Percentiles rank a stretch among this genome's conserved stretches.
Evolutionary conservation across 2,329 filamentous ascomycete species (phyloP).

Genomic region (Aspergillus viridinutans): DNA sequence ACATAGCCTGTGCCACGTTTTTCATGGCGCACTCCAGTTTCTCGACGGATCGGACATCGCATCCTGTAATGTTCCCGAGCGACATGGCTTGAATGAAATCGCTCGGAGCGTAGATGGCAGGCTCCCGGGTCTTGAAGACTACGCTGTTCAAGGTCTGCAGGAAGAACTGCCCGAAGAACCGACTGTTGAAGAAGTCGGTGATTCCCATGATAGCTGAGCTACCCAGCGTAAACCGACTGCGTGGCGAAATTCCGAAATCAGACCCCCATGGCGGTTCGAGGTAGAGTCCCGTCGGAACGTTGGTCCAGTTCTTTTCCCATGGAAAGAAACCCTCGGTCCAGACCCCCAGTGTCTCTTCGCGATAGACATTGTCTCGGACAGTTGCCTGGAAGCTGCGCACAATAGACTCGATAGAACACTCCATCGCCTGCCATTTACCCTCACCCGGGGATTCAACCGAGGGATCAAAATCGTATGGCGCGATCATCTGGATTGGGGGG

Average conservation of each 20-base stretch:
- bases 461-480: neutral
- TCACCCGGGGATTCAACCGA: neutral
- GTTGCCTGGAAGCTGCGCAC: neutral
- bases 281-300: neutral
- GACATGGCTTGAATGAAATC: conserved; percentile 1
- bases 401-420: neutral
- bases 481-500: neutral
- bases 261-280: neutral
- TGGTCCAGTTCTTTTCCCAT: neutral
- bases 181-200: neutral
- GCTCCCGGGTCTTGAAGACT: neutral
- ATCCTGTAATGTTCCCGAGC: neutral
- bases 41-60: neutral
- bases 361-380: neutral
- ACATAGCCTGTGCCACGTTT: conserved; percentile 9
- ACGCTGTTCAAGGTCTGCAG: no score
- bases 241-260: no score
- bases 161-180: neutral
- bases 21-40: conserved; percentile 7
- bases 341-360: neutral
- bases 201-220: no score
- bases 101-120: neutral
- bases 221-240: no score
- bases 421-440: neutral
- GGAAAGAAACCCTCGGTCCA: neutral